A percentile compares a stretch with the other conserved stretches of the same genome.
Evolutionary conservation across 2,329 filamentous ascomycete genomes (phyloP).

Genomic region (Arthrobotrys sinensis): DNA sequence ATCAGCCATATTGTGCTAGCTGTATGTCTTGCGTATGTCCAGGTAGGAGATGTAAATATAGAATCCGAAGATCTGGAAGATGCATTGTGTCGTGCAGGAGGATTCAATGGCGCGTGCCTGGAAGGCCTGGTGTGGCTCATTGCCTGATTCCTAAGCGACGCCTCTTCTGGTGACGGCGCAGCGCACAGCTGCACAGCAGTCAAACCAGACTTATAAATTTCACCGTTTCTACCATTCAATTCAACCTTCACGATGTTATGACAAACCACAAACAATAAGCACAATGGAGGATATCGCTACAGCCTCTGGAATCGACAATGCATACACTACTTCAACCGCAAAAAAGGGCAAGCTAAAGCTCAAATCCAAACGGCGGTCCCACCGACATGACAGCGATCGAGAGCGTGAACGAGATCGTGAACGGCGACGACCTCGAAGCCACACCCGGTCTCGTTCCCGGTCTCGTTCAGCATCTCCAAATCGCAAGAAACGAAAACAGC

Average conservation of each 20-base stretch:
- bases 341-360: slow-evolving; percentile 57
- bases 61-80: background rate
- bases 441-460: slow-evolving; percentile 43
- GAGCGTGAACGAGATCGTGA: slow-evolving; percentile 8
- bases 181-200: too few species aligned
- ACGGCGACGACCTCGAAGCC: slow-evolving; percentile 46
- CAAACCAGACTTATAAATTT: slow-evolving; percentile 10
- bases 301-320: slow-evolving; percentile 40
- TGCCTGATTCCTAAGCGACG: slow-evolving; percentile 18
- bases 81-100: slow-evolving; percentile 12
- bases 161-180: background rate
- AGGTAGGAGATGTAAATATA: background rate
- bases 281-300: slow-evolving; percentile 33
- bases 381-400: slow-evolving; percentile 20
- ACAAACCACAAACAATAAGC: slow-evolving; percentile 9
- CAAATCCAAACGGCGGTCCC: slow-evolving; percentile 49
- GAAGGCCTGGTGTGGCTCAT: slow-evolving; percentile 9
- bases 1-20: slow-evolving; percentile 43
- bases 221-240: background rate
- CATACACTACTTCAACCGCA: slow-evolving; percentile 48
- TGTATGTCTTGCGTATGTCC: slow-evolving; percentile 11
- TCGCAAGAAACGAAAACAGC: slow-evolving; percentile 60
- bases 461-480: slow-evolving; percentile 64
- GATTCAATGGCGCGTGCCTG: slow-evolving; percentile 30
- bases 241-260: slow-evolving; percentile 32